Evolutionary conservation across 2,329 filamentous ascomycete species (phyloP).

Genomic region (Exophiala xenobiotica): DNA sequence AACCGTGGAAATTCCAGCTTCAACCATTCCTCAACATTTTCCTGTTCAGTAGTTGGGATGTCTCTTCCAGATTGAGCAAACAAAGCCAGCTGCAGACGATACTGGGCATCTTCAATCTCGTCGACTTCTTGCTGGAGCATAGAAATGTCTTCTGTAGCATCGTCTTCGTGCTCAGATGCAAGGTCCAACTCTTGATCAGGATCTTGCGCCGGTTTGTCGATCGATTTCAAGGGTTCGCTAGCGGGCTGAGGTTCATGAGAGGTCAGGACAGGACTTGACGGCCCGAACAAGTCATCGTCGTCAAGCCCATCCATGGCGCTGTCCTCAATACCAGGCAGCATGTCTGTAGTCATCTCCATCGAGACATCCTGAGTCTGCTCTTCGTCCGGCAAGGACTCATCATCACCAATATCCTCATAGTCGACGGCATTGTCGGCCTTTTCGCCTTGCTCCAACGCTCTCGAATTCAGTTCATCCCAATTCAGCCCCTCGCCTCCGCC

Average conservation of each 20-base stretch:
- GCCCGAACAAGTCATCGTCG: slow-evolving; percentile 39
- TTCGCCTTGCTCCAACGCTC: slow-evolving; percentile 53
- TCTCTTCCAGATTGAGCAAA: slow-evolving; percentile 46
- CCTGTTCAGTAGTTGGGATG: slow-evolving; percentile 23
- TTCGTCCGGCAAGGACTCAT: slow-evolving; percentile 79
- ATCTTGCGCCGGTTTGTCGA: slow-evolving; percentile 17
- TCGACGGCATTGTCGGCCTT: slow-evolving; percentile 93
- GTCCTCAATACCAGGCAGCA: slow-evolving; percentile 45
- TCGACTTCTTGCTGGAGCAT: slow-evolving; percentile 22
- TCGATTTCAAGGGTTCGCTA: slow-evolving; percentile 10
- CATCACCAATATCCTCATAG: slow-evolving; percentile 86
- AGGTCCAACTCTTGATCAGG: slow-evolving; percentile 22
- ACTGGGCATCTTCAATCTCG: slow-evolving; percentile 34
- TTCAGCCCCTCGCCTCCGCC: slow-evolving; percentile 26
- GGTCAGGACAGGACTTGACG: slow-evolving; percentile 20
- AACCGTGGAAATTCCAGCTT: slow-evolving; percentile 80
- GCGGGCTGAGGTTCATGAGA: slow-evolving; percentile 8
- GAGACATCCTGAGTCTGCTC: slow-evolving; percentile 32
- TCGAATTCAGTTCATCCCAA: slow-evolving; percentile 27
- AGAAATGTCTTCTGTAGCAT: slow-evolving; percentile 22
- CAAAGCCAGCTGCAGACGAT: slow-evolving; percentile 47
- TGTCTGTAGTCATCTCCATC: slow-evolving; percentile 14
- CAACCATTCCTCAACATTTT: slow-evolving; percentile 29
- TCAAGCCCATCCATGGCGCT: slow-evolving; percentile 55
- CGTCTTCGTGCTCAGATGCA: slow-evolving; percentile 23